Evolutionary conservation across 2,329 filamentous ascomycete genomes (phyloP).

Genomic region (Aspergillus fructus): DNA sequence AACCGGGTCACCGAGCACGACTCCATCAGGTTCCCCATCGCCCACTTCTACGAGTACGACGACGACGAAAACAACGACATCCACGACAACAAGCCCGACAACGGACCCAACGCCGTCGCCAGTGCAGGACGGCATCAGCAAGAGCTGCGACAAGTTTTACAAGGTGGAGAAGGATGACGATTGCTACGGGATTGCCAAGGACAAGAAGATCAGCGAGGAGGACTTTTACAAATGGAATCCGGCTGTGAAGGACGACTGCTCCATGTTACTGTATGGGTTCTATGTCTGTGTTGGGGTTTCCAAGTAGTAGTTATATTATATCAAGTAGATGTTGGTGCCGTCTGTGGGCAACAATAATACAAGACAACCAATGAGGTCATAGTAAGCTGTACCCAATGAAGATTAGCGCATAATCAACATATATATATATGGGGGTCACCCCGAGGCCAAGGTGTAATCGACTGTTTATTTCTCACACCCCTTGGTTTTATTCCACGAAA

Average conservation of each 20-base stretch:
- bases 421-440: too few species aligned
- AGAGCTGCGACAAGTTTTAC: conserved; percentile 6
- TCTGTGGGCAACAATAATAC: too few species aligned
- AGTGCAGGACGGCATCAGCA: conserved; percentile 9
- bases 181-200: conserved; percentile 25
- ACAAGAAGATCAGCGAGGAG: conserved; percentile 20
- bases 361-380: too few species aligned
- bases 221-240: neutral
- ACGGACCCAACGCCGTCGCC: conserved; percentile 1
- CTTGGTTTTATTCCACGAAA: too few species aligned
- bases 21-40: neutral
- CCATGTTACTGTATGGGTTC: neutral
- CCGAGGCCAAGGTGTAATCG: too few species aligned
- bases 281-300: neutral
- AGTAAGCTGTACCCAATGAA: too few species aligned
- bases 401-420: too few species aligned
- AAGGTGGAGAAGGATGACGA: conserved; percentile 15
- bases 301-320: too few species aligned
- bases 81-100: neutral
- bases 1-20: too few species aligned
- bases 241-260: neutral
- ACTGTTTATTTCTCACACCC: too few species aligned
- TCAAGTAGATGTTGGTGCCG: too few species aligned
- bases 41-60: neutral
- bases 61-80: neutral